These are phyloP conservation scores for Ceratobasidium sp. DNA, from an alignment of 1,284 basidiomycete species.

Conservation along the genomic window DNA sequence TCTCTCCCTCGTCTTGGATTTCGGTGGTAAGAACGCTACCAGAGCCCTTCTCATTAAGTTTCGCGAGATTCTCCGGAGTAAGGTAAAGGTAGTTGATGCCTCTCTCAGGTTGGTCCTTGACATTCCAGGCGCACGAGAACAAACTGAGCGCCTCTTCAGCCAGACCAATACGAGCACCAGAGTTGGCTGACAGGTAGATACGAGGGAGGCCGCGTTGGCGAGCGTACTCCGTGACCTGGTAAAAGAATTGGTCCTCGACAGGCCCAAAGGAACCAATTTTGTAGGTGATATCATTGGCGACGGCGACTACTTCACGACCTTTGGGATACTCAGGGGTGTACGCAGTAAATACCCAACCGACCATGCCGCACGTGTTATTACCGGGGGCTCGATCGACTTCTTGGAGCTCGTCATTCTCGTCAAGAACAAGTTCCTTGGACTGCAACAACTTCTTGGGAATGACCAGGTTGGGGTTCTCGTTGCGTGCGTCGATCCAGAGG, in stretches of 20 bases:
- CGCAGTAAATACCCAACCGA: slow-evolving; percentile 95
- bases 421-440: slow-evolving; percentile 89
- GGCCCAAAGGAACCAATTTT: slow-evolving; percentile 99
- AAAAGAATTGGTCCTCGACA: slow-evolving; percentile 95
- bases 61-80: slow-evolving; percentile 82
- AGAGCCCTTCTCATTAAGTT: slow-evolving; percentile 80
- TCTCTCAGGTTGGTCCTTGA: slow-evolving; percentile 84
- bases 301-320: slow-evolving; percentile 86
- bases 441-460: slow-evolving; percentile 81
- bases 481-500: slow-evolving; percentile 82
- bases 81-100: slow-evolving; percentile 97
- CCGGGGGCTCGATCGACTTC: slow-evolving; percentile 93
- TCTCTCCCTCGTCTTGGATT: slow-evolving; percentile 84
- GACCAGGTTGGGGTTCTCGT: slow-evolving; percentile 68
- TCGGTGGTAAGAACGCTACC: slow-evolving; percentile 83
- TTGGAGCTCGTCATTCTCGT: slow-evolving; percentile 88
- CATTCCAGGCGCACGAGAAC: slow-evolving; percentile 93
- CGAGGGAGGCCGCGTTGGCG: slow-evolving; percentile 88
- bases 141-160: slow-evolving; percentile 91
- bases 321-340: slow-evolving; percentile 92
- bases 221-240: slow-evolving; percentile 91
- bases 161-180: slow-evolving; percentile 94
- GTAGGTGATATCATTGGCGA: slow-evolving; percentile 99
- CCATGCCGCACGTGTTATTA: slow-evolving; percentile 96
- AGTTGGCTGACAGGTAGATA: slow-evolving; percentile 98